Evolutionary conservation across 192 early-diverging fungal species (phyloP), one percentile per base, ranked within the genome.

Genomic region (Chytriomyces confervae): DNA sequence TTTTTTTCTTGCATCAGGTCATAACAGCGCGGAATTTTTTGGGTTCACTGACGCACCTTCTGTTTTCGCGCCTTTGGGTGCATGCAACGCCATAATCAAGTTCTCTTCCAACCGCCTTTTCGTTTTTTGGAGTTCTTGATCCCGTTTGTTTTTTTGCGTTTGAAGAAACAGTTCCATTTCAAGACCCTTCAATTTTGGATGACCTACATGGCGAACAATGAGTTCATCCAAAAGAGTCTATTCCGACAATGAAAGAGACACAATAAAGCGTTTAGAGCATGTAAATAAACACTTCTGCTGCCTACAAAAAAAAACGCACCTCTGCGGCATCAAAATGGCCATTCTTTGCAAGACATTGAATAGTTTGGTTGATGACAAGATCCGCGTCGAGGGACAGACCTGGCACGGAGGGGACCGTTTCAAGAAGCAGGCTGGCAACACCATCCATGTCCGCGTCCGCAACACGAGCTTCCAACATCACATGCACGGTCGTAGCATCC

Each of bases 371-470:
- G 16, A 62, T 8, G 8, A 45, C 72, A 29, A 44, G 10, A 29
- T 72, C 51, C 16, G 44, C 60, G 50, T 72, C 70, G 10, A 60
- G 29, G 9, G 10, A 51, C n/a, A 18, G 23, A 9, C 43, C 69
- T 20, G 7, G n/a, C 20, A n/a, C 7, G 69, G n/a, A 24, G 29
- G 11, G 36, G 23, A 10, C n/a, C 5, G 10, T 16, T 18, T 23
- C 27, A 11, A 13, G 18, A 9, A 68, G 66, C 50, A 72, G 11
- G 51, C 9, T 43, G 50, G 18, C 18, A 60, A 72, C 70, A 44
- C 60, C 72, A 16, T n/a, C 72, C 16, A 74, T 23, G 44, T 74
- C 72, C 23, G 60, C 72, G 60, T n/a, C 72, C 1, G 62, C 72
- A 7, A 45, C 72, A 61, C 72, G 72, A 7, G 72, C 61, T 47